Conservation (phyloP, 768 basidiomycete genomes). For the Tricholoma sp. region DNA sequence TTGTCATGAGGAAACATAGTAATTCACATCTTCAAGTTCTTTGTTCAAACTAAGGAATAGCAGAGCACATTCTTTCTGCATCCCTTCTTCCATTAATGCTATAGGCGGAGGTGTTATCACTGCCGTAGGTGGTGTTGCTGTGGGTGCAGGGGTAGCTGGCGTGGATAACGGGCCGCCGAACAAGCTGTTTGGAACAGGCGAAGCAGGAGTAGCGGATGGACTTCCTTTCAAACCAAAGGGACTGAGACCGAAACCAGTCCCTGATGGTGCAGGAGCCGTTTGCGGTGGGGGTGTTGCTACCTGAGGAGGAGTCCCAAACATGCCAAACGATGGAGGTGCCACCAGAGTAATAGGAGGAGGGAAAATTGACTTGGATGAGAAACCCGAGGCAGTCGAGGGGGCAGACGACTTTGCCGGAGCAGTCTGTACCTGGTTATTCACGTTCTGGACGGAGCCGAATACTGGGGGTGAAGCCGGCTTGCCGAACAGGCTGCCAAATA, state of each 20-base stretch:
- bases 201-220: not conserved
- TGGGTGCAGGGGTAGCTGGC: slow-evolving; percentile 4
- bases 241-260: not conserved
- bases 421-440: not conserved
- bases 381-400: not conserved
- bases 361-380: not conserved
- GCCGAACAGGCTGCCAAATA: not conserved
- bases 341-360: slow-evolving; percentile 2
- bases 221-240: slow-evolving; percentile 4
- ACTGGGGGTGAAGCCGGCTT: not conserved
- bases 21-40: slow-evolving; percentile 58
- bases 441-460: not conserved
- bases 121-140: not conserved
- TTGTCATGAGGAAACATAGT: too few species aligned
- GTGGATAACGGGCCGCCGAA: slow-evolving; percentile 8
- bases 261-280: not conserved
- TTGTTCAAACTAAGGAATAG: slow-evolving; percentile 41
- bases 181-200: slow-evolving; percentile 2
- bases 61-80: slow-evolving; percentile 59
- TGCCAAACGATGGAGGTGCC: not conserved
- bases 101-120: slow-evolving; percentile 5
- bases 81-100: slow-evolving; percentile 46
- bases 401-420: not conserved
- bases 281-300: not conserved
- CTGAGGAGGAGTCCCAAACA: slow-evolving; percentile 1